Evolutionary conservation across 305 asterid genomes (phyloP), one percentile per base, ranked within the genome.

Genomic region (Fraxinus xanthoxyloides): DNA sequence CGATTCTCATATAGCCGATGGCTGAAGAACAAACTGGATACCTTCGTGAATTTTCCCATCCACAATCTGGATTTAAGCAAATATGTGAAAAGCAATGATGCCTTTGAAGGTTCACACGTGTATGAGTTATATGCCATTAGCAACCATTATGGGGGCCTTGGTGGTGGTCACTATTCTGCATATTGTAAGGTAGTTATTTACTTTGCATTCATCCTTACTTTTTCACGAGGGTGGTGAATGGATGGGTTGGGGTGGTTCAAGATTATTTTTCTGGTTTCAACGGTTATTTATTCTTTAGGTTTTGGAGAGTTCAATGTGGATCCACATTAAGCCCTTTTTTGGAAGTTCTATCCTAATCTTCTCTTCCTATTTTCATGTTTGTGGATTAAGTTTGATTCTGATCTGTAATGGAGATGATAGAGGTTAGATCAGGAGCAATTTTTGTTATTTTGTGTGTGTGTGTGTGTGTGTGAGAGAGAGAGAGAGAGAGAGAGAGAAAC

Each of bases 111-210:
- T 36, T 86, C 92, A 36, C 86, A 92, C 74, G 88, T 87, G 3
- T 96, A 96, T 48, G 97, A 96, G 91, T 85, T 96, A 65, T 96
- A 89, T 82, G 99, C 98, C 77, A 88, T 96, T 85, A 96, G 98
- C 87, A 96, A 96, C 84, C 99, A 96, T 88, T 96, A 96, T 79
- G 98, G 99, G 28, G 97, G 98, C 85, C 94, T 94, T 56, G 99
- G 98, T 63, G 98, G 98, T 0, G 98, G 99, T 5, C 98, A 94
- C 87, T 96, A 96, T 86, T 89, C 98, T 73, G 98, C 99, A 72
- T 93, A 94, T 80, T 93, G 98, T 88, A 94, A 96, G 98, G 99
- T 94, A 90, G 84, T 31, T 13, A 15, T 19, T 5, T 32, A 73
- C 19, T 48, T 24, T 26, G 80, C 10, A 59, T 23, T n/a, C 34